Evolutionary conservation across 305 asterid genomes (phyloP).

Genomic region (Solanum chacoense): DNA sequence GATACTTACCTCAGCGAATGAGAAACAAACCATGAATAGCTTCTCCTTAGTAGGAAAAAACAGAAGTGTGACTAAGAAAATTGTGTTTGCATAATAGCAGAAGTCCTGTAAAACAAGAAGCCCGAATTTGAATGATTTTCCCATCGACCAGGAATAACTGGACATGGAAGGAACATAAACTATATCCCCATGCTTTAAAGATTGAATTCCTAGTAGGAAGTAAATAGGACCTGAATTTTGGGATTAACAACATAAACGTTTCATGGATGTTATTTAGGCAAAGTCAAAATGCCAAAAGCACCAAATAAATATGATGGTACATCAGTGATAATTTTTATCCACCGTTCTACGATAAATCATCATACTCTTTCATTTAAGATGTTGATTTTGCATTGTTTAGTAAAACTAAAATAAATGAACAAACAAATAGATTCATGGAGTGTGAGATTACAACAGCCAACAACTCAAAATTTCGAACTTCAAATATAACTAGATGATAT

Average conservation of each 20-base stretch:
- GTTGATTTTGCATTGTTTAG: neutral
- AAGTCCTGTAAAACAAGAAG: conserved; percentile 57
- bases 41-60: conserved; percentile 76
- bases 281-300: neutral
- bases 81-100: conserved; percentile 93
- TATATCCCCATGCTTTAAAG: neutral
- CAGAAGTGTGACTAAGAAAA: conserved; percentile 71
- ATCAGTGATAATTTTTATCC: neutral
- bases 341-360: neutral
- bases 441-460: neutral
- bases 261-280: neutral
- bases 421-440: neutral
- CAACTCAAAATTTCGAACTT: neutral
- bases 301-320: neutral
- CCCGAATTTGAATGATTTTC: neutral
- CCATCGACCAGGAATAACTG: neutral
- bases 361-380: neutral
- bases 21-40: conserved; percentile 94
- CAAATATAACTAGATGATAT: neutral
- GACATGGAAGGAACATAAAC: neutral
- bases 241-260: neutral
- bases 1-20: conserved; percentile 83
- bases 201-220: neutral
- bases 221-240: neutral
- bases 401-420: neutral